A percentile compares a stretch with the other conserved stretches of the same genome.
Evolutionary conservation across 1,139 yeast species (phyloP).

Genomic region (Pichia sp.): DNA sequence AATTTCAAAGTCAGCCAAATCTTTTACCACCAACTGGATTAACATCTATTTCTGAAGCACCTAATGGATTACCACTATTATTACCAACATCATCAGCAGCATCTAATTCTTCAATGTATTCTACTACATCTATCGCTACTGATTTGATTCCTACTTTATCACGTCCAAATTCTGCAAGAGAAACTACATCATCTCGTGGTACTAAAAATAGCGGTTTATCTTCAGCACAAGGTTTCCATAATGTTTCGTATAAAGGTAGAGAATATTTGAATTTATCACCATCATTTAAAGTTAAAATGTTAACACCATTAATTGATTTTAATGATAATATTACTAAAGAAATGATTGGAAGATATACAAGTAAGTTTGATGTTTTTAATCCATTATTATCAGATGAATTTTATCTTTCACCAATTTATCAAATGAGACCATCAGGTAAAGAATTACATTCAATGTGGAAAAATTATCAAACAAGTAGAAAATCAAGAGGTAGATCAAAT

Average conservation of each 20-base stretch:
- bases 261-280: constrained; percentile 7
- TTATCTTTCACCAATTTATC: constrained; percentile 17
- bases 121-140: neutral
- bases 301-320: constrained; percentile 7
- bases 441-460: constrained; percentile 22
- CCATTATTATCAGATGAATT: constrained; percentile 18
- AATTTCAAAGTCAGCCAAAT: constrained; percentile 14
- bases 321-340: constrained; percentile 9
- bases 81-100: neutral
- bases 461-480: constrained; percentile 14
- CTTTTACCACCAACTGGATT: constrained; percentile 2
- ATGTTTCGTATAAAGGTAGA: constrained; percentile 1
- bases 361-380: constrained; percentile 23
- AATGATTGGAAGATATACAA: constrained; percentile 22
- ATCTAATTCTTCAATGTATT: neutral
- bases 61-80: neutral
- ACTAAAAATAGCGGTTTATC: neutral
- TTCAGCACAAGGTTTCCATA: neutral
- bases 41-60: neutral
- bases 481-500: constrained; percentile 8
- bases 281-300: constrained; percentile 9
- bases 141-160: neutral
- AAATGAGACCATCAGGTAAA: constrained; percentile 20
- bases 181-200: neutral
- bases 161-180: constrained; percentile 1